phyloP scores from a whole-genome alignment of 176 grass and related monocot genomes.

The Phoenix dactylifera region DNA sequence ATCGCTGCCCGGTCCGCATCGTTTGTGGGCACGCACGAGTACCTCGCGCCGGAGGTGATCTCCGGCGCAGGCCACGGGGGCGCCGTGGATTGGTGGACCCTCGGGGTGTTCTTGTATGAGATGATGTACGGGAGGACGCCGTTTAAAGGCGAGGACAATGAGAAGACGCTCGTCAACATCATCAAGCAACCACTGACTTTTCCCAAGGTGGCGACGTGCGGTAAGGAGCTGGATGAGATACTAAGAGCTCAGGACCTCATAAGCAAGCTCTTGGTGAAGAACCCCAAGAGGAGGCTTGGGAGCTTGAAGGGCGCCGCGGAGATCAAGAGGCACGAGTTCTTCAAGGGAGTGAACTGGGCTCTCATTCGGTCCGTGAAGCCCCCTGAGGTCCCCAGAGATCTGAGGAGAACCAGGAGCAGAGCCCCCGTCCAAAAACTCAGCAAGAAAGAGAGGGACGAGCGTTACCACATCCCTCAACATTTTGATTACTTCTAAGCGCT shows the following conservation, averaged over 20 bases:
- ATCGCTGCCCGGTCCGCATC: slow-evolving; percentile 67
- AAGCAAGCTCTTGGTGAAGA: slow-evolving; percentile 53
- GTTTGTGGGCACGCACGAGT: slow-evolving; percentile 93
- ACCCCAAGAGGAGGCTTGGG: slow-evolving; percentile 61
- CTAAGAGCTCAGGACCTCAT: slow-evolving; percentile 56
- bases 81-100: slow-evolving; percentile 93
- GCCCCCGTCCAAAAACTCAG: slow-evolving; percentile 20
- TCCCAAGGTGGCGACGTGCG: slow-evolving; percentile 17
- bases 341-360: slow-evolving; percentile 80
- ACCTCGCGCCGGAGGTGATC: slow-evolving; percentile 94
- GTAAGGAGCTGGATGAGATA: slow-evolving; percentile 44
- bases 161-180: slow-evolving; percentile 78
- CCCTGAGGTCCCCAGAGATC: slow-evolving; percentile 45
- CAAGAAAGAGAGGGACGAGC: slow-evolving; percentile 47
- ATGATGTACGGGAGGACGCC: slow-evolving; percentile 77
- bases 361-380: slow-evolving; percentile 78
- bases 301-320: slow-evolving; percentile 52
- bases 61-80: slow-evolving; percentile 78
- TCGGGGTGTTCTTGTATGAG: slow-evolving; percentile 89
- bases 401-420: slow-evolving; percentile 3
- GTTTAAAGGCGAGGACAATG: slow-evolving; percentile 78
- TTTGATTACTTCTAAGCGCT: slow-evolving; percentile 58
- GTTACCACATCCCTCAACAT: slow-evolving; percentile 26
- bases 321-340: slow-evolving; percentile 80
- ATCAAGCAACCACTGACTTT: slow-evolving; percentile 60